These are phyloP conservation scores for Xylaria sp. DNA, from an alignment of 2,329 filamentous ascomycete genomes.

Conservation along the genomic window DNA sequence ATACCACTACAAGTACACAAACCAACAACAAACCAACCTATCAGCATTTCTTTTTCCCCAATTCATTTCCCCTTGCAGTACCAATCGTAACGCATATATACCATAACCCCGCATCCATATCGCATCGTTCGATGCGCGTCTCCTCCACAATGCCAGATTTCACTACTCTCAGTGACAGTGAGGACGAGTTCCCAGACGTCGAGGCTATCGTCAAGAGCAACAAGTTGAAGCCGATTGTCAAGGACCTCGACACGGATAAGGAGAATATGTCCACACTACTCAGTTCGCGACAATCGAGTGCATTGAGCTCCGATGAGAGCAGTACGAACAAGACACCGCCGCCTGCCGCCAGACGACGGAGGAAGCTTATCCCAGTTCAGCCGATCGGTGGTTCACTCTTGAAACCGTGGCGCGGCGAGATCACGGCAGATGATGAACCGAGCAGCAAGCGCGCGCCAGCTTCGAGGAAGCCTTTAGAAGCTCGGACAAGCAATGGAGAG, in stretches of 20 bases:
- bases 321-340: slow-evolving; percentile 5
- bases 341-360: slow-evolving; percentile 22
- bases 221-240: slow-evolving; percentile 16
- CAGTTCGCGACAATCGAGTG: slow-evolving; percentile 1
- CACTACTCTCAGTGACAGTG: slow-evolving; percentile 19
- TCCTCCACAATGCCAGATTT: slow-evolving; percentile 19
- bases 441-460: slow-evolving; percentile 1
- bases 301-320: slow-evolving; percentile 1
- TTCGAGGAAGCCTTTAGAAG: slow-evolving; percentile 7
- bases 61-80: not conserved
- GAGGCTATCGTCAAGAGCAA: slow-evolving; percentile 29
- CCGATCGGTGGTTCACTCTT: slow-evolving; percentile 26
- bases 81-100: not conserved
- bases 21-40: not conserved
- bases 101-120: not conserved
- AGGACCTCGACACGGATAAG: slow-evolving; percentile 9
- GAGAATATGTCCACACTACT: slow-evolving; percentile 2
- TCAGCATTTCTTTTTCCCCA: not conserved
- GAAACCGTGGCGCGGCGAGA: slow-evolving; percentile 23
- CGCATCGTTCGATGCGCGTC: not conserved
- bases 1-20: not conserved
- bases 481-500: not conserved
- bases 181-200: slow-evolving; percentile 41
- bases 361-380: slow-evolving; percentile 29
- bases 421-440: slow-evolving; percentile 1